These are phyloP conservation scores for Zangia roseola DNA, from an alignment of 768 basidiomycete species.

Conservation along the genomic window DNA sequence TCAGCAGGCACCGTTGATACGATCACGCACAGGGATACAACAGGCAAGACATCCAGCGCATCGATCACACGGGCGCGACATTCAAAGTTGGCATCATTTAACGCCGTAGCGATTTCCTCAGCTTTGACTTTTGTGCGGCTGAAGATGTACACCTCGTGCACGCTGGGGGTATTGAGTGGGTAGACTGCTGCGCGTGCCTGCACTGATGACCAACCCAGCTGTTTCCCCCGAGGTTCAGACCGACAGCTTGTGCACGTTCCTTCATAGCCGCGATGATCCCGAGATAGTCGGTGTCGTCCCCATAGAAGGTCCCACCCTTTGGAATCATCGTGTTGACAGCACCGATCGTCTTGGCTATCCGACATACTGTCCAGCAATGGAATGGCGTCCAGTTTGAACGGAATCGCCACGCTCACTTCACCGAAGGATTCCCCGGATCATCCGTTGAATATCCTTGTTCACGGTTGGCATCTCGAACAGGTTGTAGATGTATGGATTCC, in stretches of 20 bases:
- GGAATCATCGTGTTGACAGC: constrained; percentile 91
- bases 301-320: constrained; percentile 52
- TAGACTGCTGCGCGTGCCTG: constrained; percentile 95
- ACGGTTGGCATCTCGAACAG: constrained; percentile 73
- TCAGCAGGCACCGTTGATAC: constrained; percentile 86
- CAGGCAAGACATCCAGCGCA: constrained; percentile 54
- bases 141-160: constrained; percentile 74
- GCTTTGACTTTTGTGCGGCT: constrained; percentile 84
- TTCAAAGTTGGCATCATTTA: constrained; percentile 40
- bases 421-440: constrained; percentile 77
- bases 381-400: constrained; percentile 90
- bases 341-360: constrained; percentile 81
- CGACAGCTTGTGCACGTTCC: constrained; percentile 37
- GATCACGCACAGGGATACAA: constrained; percentile 64
- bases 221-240: constrained; percentile 12
- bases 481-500: constrained; percentile 84
- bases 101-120: constrained; percentile 59
- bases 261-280: constrained; percentile 68
- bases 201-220: constrained; percentile 84
- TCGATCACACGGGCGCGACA: constrained; percentile 60
- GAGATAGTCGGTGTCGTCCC: constrained; percentile 97
- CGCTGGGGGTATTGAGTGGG: constrained; percentile 70
- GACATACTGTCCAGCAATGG: constrained; percentile 78
- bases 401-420: constrained; percentile 96
- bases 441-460: constrained; percentile 60